Evolutionary conservation across 2,329 filamentous ascomycete genomes (phyloP).

Genomic region (Tolypocladium endophyticum): DNA sequence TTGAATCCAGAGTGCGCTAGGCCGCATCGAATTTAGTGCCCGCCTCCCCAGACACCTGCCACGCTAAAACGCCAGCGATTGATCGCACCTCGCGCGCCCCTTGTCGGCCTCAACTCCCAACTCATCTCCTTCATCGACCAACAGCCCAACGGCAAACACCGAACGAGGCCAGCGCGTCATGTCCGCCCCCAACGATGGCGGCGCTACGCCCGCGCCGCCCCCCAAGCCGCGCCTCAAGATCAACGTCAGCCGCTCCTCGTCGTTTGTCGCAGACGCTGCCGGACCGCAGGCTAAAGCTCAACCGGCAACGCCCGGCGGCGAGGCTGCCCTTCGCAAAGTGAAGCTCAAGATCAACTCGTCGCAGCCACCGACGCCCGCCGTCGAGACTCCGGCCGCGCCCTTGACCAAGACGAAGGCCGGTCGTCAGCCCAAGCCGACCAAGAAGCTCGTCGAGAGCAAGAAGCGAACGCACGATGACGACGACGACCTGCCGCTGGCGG

Average conservation of each 20-base stretch:
- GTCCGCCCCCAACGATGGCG: constrained; percentile 14
- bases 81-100: not conserved
- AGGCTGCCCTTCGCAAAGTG: constrained; percentile 22
- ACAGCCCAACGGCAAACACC: not conserved
- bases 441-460: constrained; percentile 46
- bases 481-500: constrained; percentile 29
- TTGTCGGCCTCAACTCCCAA: not conserved
- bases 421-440: constrained; percentile 47
- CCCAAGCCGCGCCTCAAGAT: constrained; percentile 28
- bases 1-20: not conserved
- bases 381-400: constrained; percentile 2
- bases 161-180: constrained; percentile 10
- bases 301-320: constrained; percentile 16
- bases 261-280: constrained; percentile 21
- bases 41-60: not conserved
- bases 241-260: constrained; percentile 25
- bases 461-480: constrained; percentile 50
- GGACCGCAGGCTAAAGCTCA: too few species aligned
- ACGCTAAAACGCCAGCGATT: not conserved
- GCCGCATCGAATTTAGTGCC: not conserved
- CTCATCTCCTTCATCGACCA: not conserved
- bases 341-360: constrained; percentile 31
- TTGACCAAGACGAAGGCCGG: constrained; percentile 47
- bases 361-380: constrained; percentile 26
- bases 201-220: constrained; percentile 13